These are phyloP conservation scores for Scheffersomyces insectosa DNA, from an alignment of 1,139 yeast genomes.

Conservation along the genomic window DNA sequence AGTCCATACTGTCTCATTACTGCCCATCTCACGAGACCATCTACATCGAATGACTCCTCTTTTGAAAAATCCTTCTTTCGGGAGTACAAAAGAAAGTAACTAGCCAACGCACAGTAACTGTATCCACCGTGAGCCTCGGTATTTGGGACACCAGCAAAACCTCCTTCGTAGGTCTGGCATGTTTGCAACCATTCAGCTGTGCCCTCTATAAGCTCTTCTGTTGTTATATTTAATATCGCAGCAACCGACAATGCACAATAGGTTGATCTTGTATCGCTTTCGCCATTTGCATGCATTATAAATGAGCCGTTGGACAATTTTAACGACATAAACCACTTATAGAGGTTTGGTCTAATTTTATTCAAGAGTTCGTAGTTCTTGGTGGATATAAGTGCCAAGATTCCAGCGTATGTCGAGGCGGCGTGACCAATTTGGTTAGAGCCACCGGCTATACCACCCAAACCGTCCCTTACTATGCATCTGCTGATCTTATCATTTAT, in stretches of 20 bases:
- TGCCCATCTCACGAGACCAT: constrained; percentile 61
- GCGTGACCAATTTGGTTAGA: constrained; percentile 76
- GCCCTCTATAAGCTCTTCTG: constrained; percentile 58
- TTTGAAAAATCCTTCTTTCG: constrained; percentile 17
- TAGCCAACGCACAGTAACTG: constrained; percentile 85
- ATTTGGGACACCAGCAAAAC: constrained; percentile 78
- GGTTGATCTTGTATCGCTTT: constrained; percentile 80
- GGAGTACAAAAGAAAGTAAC: constrained; percentile 52
- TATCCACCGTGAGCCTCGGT: constrained; percentile 98
- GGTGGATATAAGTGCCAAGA: constrained; percentile 60
- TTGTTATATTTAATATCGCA: constrained; percentile 59
- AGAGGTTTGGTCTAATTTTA: constrained; percentile 36
- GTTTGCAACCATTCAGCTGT: constrained; percentile 59
- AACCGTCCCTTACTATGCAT: constrained; percentile 31
- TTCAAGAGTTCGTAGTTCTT: constrained; percentile 40
- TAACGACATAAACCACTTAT: constrained; percentile 64
- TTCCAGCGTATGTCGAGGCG: constrained; percentile 82
- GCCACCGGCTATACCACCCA: constrained; percentile 88
- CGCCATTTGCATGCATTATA: constrained; percentile 76
- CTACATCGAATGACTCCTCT: constrained; percentile 35
- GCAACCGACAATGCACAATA: constrained; percentile 86
- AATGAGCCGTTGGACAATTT: constrained; percentile 76
- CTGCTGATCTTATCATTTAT: constrained; percentile 26
- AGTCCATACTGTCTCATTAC: constrained; percentile 62
- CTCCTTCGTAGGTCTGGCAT: constrained; percentile 95